Base-by-base conservation (phyloP, 1,284 basidiomycete genomes). In the Marasmius fiardii region DNA sequence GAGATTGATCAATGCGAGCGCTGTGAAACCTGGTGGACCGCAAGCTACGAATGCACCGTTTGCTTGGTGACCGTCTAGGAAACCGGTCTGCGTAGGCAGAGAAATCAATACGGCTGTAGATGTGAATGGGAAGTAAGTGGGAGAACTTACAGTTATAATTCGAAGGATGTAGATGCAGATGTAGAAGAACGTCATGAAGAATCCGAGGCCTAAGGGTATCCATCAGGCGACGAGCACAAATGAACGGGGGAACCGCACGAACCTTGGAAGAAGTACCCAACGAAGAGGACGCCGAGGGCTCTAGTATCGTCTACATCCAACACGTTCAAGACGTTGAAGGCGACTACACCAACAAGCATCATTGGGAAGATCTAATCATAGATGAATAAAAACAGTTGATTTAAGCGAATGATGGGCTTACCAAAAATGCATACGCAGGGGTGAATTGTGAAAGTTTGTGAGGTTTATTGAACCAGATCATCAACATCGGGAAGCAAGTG, bases 101-200 rank as follows among this genome's bases (percentile, higher is more conserved):
- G n/a, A 8, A 41, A 21, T 43, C 20, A 21, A 35, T 18, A n/a
- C 31, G 2, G 4, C 43, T 45, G 31, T 34, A n/a, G n/a, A n/a
- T n/a, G n/a, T n/a, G n/a, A n/a, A n/a, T n/a, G n/a, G n/a, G n/a
- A 34, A 6, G 20, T 1, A n/a, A n/a, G n/a, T n/a, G n/a, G n/a
- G n/a, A n/a, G 24, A n/a, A 63, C 69, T 39, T 62, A 76, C 75
- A 56, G 68, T 75, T 67, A 77, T 77, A 33, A 79, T 72, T 16
- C 76, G 73, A 58, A 76, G 74, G 56, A 79, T 69, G 60, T 79
- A 79, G 51, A 79, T 78, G 64, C 75, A 75, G 48, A 79, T 74
- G 58, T 79, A 79, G 62, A 78, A 76, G 64, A 77, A 76, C 12
- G 77, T 78, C 71, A 79, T 74, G 67, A 79, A 78, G 67, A 76